Conservation (phyloP, 2,329 filamentous ascomycete species). For the Exophiala sp. region DNA sequence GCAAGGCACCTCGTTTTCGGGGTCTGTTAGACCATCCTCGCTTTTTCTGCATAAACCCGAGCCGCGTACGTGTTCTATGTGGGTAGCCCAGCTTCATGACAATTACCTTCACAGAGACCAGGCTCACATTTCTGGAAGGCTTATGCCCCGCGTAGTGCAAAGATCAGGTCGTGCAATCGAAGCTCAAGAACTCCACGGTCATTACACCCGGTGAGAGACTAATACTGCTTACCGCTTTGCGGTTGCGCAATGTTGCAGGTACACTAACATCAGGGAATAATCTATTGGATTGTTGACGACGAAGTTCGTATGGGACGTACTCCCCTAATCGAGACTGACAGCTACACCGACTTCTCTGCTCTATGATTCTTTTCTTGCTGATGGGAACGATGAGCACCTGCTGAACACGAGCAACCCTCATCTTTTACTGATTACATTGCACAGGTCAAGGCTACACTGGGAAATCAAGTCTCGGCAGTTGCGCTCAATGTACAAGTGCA, state of each 20-base stretch:
- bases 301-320: background rate
- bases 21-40: conserved; percentile 2
- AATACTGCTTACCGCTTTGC: background rate
- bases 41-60: conserved; percentile 5
- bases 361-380: no score
- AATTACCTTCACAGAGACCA: conserved; percentile 8
- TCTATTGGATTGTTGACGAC: background rate
- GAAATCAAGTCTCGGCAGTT: conserved; percentile 8
- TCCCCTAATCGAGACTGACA: conserved; percentile 3
- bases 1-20: background rate
- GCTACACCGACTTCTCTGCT: conserved; percentile 10
- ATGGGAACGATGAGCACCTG: background rate
- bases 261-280: background rate
- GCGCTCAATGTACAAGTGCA: conserved; percentile 2
- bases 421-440: background rate
- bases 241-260: background rate
- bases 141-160: conserved; percentile 3
- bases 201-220: background rate
- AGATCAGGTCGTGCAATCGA: conserved; percentile 15
- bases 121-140: conserved; percentile 11
- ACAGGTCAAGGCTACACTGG: conserved; percentile 15
- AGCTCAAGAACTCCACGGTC: background rate
- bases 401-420: background rate
- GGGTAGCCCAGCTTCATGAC: conserved; percentile 11
- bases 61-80: conserved; percentile 6